Percentiles rank a stretch among this genome's conserved stretches.
These are phyloP conservation scores for Deakozyma indianensis DNA, from an alignment of 805 yeast genomes.

Conservation along the genomic window DNA sequence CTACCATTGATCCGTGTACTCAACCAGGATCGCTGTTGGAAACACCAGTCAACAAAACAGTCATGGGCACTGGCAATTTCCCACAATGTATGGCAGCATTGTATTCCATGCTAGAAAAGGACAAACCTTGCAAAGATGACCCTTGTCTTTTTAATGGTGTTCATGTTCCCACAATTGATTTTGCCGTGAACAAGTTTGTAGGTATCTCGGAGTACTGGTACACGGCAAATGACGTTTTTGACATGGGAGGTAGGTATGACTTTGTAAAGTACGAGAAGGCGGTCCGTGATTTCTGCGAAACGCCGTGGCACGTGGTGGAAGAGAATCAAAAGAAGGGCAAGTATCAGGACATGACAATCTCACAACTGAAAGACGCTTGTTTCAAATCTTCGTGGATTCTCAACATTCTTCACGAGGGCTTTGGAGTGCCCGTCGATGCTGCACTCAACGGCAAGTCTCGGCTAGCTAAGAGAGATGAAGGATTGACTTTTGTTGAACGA, in stretches of 20 bases:
- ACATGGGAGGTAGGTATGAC: constrained; percentile 79
- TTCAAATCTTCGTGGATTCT: constrained; percentile 94
- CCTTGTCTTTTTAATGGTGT: constrained; percentile 94
- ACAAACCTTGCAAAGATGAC: constrained; percentile 67
- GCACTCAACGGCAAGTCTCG: constrained; percentile 5
- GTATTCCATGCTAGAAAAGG: constrained; percentile 64
- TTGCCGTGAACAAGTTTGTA: constrained; percentile 64
- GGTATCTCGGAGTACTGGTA: constrained; percentile 98
- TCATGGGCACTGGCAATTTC: constrained; percentile 63
- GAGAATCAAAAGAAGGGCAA: constrained; percentile 36
- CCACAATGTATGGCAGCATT: constrained; percentile 55
- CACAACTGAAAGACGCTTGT: constrained; percentile 60
- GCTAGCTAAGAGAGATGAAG: constrained; percentile 9
- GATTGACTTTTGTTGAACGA: constrained; percentile 11
- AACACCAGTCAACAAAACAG: constrained; percentile 31
- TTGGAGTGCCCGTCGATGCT: constrained; percentile 48
- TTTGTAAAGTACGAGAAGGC: constrained; percentile 51
- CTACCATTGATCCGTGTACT: constrained; percentile 4
- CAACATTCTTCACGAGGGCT: constrained; percentile 82
- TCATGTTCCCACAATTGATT: constrained; percentile 82
- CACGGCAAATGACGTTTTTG: constrained; percentile 83
- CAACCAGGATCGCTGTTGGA: constrained; percentile 16
- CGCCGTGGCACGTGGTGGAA: constrained; percentile 47
- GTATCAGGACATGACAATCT: constrained; percentile 42
- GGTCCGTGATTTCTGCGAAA: constrained; percentile 60